Percentiles rank a stretch among this genome's conserved stretches.
phyloP scores from a whole-genome alignment of 305 asterid genomes.

The Rubia balearica region DNA sequence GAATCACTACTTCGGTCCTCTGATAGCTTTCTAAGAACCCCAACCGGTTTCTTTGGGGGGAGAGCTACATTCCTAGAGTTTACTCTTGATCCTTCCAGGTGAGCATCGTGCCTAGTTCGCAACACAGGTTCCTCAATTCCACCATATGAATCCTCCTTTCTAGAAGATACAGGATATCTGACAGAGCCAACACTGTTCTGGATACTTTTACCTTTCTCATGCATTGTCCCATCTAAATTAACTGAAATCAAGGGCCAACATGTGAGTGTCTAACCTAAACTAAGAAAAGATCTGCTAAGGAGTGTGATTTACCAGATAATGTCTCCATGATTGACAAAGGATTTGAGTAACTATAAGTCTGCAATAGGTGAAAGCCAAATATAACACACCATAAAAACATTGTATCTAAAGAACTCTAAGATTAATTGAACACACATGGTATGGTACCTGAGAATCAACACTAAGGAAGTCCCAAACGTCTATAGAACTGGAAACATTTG shows the following conservation, averaged over 20 bases:
- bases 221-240: slow-evolving; percentile 39
- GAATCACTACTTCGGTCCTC: slow-evolving; percentile 49
- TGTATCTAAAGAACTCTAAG: slow-evolving; percentile 12
- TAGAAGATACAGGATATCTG: slow-evolving; percentile 37
- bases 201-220: slow-evolving; percentile 39
- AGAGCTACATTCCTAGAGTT: slow-evolving; percentile 38
- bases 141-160: slow-evolving; percentile 26
- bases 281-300: slow-evolving; percentile 18
- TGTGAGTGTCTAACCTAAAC: slow-evolving; percentile 14
- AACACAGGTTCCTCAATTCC: slow-evolving; percentile 41
- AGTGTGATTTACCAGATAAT: slow-evolving; percentile 56
- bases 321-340: slow-evolving; percentile 85
- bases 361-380: slow-evolving; percentile 29
- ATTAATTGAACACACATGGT: slow-evolving; percentile 18
- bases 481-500: slow-evolving; percentile 76
- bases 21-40: slow-evolving; percentile 31
- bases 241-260: slow-evolving; percentile 37
- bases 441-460: slow-evolving; percentile 91
- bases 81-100: slow-evolving; percentile 37
- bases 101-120: slow-evolving; percentile 35
- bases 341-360: slow-evolving; percentile 85
- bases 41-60: slow-evolving; percentile 48
- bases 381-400: slow-evolving; percentile 3
- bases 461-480: slow-evolving; percentile 99
- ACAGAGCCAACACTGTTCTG: slow-evolving; percentile 28